Evolutionary conservation across 2,329 filamentous ascomycete species (phyloP).

Genomic region (Arthrobotrys pseudoclavata): DNA sequence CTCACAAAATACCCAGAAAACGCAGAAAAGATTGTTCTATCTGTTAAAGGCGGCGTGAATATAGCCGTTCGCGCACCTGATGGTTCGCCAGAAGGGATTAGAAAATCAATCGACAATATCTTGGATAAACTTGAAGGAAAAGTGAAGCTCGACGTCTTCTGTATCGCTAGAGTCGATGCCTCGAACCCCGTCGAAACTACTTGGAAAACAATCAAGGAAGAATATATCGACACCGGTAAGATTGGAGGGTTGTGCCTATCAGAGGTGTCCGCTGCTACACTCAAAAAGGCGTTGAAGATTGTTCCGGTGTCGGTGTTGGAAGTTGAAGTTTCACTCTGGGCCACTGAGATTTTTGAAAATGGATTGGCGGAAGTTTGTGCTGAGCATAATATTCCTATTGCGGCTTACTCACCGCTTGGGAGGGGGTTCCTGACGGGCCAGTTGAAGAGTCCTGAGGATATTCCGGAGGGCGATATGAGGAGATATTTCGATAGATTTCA

Average conservation of each 20-base stretch:
- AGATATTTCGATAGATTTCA: constrained; percentile 73
- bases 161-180: constrained; percentile 72
- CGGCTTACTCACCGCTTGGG: constrained; percentile 80
- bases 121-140: constrained; percentile 70
- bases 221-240: constrained; percentile 71
- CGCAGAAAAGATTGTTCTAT: constrained; percentile 73
- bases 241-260: constrained; percentile 71
- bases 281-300: constrained; percentile 69
- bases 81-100: constrained; percentile 71
- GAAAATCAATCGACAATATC: constrained; percentile 73
- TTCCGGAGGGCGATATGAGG: constrained; percentile 71
- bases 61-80: constrained; percentile 67
- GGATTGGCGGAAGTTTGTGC: constrained; percentile 72
- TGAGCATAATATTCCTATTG: constrained; percentile 76
- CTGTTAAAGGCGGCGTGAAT: constrained; percentile 73
- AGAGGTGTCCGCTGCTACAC: constrained; percentile 70
- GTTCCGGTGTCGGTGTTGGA: constrained; percentile 69
- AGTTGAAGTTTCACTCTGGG: constrained; percentile 71
- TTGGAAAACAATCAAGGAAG: constrained; percentile 67
- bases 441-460: constrained; percentile 70
- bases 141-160: constrained; percentile 75
- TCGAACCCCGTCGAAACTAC: constrained; percentile 68
- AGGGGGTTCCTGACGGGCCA: constrained; percentile 71
- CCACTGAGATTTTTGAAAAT: constrained; percentile 69
- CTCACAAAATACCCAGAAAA: constrained; percentile 76